phyloP scores from a whole-genome alignment of 1,284 basidiomycete species.

The Moesziomyces parantarcticus region DNA sequence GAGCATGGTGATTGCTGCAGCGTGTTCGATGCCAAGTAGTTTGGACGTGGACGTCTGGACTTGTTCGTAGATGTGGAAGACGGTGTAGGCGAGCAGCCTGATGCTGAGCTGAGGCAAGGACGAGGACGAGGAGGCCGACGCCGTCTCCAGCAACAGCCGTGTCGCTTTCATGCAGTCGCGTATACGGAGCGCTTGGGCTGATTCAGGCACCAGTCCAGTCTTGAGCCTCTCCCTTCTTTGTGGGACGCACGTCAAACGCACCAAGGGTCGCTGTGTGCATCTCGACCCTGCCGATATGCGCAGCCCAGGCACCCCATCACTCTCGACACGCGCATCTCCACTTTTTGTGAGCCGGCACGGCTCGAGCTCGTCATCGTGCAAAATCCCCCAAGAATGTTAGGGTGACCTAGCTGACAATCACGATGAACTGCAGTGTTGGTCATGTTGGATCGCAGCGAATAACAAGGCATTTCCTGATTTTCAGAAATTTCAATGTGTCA shows the following conservation, averaged over 20 bases:
- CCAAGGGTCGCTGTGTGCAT: background rate
- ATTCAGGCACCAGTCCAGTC: background rate
- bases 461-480: background rate
- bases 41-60: no score
- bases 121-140: background rate
- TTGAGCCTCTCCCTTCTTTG: background rate
- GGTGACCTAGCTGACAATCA: no score
- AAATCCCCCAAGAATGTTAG: no score
- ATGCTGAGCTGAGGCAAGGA: background rate
- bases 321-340: background rate
- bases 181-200: background rate
- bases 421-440: no score
- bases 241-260: background rate
- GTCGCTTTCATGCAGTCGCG: background rate
- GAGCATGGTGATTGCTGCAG: conserved; percentile 17
- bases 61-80: no score
- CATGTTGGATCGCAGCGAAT: background rate
- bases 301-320: background rate
- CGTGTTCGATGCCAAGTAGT: no score
- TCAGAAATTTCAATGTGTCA: background rate
- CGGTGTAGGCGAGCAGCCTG: no score
- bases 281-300: background rate
- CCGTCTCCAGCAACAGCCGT: background rate
- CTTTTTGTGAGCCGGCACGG: background rate
- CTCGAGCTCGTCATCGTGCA: background rate